These are phyloP conservation scores for Thozetella sp. DNA, from an alignment of 495 filamentous ascomycete genomes.

Conservation along the genomic window DNA sequence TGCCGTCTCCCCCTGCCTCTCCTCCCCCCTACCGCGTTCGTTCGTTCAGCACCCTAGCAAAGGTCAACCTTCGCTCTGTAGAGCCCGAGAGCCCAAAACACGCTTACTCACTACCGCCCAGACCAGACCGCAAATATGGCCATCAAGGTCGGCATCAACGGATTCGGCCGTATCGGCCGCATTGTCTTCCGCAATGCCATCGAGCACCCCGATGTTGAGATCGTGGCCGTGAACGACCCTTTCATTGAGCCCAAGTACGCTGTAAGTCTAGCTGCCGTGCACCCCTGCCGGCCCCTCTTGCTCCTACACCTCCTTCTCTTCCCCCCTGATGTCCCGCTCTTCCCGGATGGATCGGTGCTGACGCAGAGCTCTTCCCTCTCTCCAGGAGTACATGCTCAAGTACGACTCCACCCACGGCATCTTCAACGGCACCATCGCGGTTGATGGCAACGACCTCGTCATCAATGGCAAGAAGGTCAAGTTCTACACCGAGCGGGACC, in stretches of 20 bases:
- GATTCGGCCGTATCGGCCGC: slow-evolving; percentile 98
- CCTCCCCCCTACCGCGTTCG: background rate
- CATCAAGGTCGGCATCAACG: slow-evolving; percentile 93
- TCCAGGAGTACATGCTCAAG: slow-evolving; percentile 97
- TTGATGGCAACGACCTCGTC: slow-evolving; percentile 73
- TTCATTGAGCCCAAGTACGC: slow-evolving; percentile 99
- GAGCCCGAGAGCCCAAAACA: background rate
- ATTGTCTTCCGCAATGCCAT: slow-evolving; percentile 82
- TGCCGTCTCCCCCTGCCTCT: background rate
- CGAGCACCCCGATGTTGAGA: slow-evolving; percentile 79
- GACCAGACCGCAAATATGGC: slow-evolving; percentile 26
- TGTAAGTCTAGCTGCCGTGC: slow-evolving; percentile 59
- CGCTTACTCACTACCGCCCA: background rate
- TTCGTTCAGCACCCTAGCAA: background rate
- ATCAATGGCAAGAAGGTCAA: slow-evolving; percentile 96
- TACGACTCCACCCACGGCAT: slow-evolving; percentile 96
- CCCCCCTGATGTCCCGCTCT: too few relatives aligned
- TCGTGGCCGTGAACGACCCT: slow-evolving; percentile 98
- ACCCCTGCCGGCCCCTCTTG: background rate
- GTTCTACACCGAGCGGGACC: slow-evolving; percentile 95
- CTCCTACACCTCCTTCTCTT: background rate
- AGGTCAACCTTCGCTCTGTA: background rate
- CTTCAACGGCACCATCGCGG: slow-evolving; percentile 89
- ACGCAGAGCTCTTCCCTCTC: slow-evolving; percentile 15
- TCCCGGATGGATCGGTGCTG: too few relatives aligned